These are phyloP conservation scores for Lachancea lanzarotensis DNA, from an alignment of 805 yeast species.

Conservation along the genomic window DNA sequence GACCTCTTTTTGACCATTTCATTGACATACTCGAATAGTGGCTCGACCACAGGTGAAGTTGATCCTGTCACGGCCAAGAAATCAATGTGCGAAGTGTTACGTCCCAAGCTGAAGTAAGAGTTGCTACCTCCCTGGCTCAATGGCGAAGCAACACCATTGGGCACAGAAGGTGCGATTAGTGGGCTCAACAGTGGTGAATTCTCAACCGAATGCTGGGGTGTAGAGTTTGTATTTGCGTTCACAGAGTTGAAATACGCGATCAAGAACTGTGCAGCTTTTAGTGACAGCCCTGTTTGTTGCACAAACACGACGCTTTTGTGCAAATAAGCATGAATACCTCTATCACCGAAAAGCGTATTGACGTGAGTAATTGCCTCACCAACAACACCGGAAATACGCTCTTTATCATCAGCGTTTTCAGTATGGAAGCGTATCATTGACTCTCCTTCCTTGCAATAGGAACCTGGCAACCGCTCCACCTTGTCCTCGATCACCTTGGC, in stretches of 20 bases:
- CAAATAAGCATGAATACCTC: constrained; percentile 69
- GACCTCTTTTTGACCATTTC: constrained; percentile 33
- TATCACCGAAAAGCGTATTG: constrained; percentile 61
- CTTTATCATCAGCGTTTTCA: constrained; percentile 55
- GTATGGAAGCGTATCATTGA: constrained; percentile 73
- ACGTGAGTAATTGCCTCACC: constrained; percentile 85
- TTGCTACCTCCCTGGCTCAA: constrained; percentile 9
- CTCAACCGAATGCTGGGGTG: constrained; percentile 15
- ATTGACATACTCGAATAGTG: constrained; percentile 50
- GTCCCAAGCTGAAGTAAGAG: constrained; percentile 9
- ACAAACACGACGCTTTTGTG: constrained; percentile 64
- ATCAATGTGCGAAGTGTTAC: constrained; percentile 26
- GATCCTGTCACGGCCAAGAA: constrained; percentile 59
- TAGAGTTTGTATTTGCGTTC: constrained; percentile 25
- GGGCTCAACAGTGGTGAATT: constrained; percentile 10
- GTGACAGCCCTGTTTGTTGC: constrained; percentile 54
- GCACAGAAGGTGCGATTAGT: constrained; percentile 6
- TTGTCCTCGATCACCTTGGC: constrained; percentile 31
- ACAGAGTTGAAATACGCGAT: constrained; percentile 34
- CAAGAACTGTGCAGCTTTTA: constrained; percentile 51
- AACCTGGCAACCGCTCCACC: constrained; percentile 75
- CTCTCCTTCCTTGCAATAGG: constrained; percentile 65
- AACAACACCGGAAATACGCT: constrained; percentile 58
- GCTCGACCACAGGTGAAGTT: constrained; percentile 62
- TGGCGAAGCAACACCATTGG: constrained; percentile 4